These are phyloP conservation scores for Penicillium nordicum DNA, from an alignment of 2,329 filamentous ascomycete genomes.

Conservation along the genomic window DNA sequence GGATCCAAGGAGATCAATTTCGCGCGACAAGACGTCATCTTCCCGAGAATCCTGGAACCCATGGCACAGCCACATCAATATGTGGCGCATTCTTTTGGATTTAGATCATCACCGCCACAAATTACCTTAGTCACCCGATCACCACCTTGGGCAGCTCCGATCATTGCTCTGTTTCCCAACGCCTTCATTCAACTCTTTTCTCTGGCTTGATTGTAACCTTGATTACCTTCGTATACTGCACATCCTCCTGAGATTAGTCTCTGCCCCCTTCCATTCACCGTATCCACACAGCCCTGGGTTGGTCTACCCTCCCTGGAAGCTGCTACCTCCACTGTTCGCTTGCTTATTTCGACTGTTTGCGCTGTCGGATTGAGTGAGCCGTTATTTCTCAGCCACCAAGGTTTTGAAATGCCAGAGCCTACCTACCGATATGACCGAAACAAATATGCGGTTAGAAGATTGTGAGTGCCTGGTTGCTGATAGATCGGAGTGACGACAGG, in stretches of 20 bases:
- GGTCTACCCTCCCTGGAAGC: constrained; percentile 26
- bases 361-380: constrained; percentile 22
- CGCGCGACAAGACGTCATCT: constrained; percentile 22
- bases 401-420: constrained; percentile 59
- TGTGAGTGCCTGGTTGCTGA: constrained; percentile 55
- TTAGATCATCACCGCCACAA: constrained; percentile 10
- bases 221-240: background rate
- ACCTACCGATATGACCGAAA: constrained; percentile 65
- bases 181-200: background rate
- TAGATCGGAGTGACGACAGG: background rate
- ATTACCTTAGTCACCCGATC: constrained; percentile 20
- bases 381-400: constrained; percentile 19
- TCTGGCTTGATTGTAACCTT: background rate
- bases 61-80: constrained; percentile 11
- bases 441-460: constrained; percentile 84
- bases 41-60: constrained; percentile 17
- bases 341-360: constrained; percentile 19
- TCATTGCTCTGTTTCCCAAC: constrained; percentile 9
- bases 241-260: constrained; percentile 1
- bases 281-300: constrained; percentile 8
- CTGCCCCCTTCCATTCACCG: background rate
- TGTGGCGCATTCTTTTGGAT: constrained; percentile 12
- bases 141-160: constrained; percentile 17
- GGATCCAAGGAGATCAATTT: constrained; percentile 1
- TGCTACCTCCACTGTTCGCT: constrained; percentile 19